Evolutionary conservation across 345 rosid species (phyloP), one percentile per base, ranked within the genome.

Genomic region (Noccaea bulbosa): DNA sequence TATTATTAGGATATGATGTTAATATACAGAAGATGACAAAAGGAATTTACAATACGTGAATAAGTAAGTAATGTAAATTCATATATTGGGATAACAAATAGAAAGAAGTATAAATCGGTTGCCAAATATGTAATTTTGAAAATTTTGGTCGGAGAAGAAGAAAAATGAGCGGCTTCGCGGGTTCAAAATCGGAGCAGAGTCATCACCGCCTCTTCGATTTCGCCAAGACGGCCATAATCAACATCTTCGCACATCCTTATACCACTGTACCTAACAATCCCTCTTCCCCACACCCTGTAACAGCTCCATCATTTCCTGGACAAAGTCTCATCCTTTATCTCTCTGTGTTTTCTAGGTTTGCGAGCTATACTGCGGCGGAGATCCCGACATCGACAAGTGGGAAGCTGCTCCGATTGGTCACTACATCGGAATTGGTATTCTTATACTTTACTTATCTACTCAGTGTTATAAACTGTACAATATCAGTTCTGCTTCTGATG

Each of bases 201-300:
- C 96, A 88, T 82, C 81, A 85, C 22, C 93, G 98, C 22, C 93
- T 94, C 76, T 86, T 83, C 82, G 97, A 89, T 74, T 81, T 87
- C 64, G 98, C 96, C 11, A 88, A 84, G 76, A 78, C 82, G 24
- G 98, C 96, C 39, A 88, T 89, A 54, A 80, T 89, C 80, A 91
- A 82, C 73, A 94, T 91, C 70, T 94, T 91, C 82, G 84, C 83
- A 34, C 93, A 91, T 64, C 98, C 98, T 16, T 94, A 89, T 62
- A 92, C 94, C 55, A 86, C 93, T 27, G 99, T 89, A 47, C 10
- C 20, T 60, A 67, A n/a, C 20, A 60, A 44, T 2, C 49, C 52
- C 59, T 39, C 39, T 30, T 49, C 37, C 27, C 32, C n/a, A n/a
- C n/a, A n/a, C n/a, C n/a, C 15, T 63, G 4, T 2, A 27, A 27